phyloP scores from a whole-genome alignment of 768 basidiomycete genomes.

The Ramaria rubella region DNA sequence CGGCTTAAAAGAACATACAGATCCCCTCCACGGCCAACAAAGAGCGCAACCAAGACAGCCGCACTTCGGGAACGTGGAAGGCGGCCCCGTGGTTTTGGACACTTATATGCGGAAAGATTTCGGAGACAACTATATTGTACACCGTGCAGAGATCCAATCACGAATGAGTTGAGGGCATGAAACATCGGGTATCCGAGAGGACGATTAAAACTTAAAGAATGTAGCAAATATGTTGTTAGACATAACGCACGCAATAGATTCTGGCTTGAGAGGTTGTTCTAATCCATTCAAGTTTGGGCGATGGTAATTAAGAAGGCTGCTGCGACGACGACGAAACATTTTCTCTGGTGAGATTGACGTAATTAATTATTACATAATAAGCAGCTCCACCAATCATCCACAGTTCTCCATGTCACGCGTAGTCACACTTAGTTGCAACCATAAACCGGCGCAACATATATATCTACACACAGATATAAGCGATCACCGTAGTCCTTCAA shows the following conservation, averaged over 20 bases:
- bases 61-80: slow-evolving; percentile 58
- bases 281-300: not conserved
- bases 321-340: not conserved
- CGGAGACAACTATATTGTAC: slow-evolving; percentile 52
- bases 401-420: too few relatives aligned
- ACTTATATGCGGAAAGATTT: slow-evolving; percentile 44
- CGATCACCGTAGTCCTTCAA: too few relatives aligned
- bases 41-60: slow-evolving; percentile 78
- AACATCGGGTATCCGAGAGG: not conserved
- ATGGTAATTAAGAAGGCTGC: not conserved
- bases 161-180: not conserved
- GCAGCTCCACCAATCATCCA: too few relatives aligned
- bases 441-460: not conserved
- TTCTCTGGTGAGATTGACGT: too few relatives aligned
- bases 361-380: too few relatives aligned
- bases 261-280: not conserved
- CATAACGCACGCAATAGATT: not conserved
- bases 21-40: slow-evolving; percentile 78
- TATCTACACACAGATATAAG: not conserved
- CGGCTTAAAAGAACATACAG: slow-evolving; percentile 79
- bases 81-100: slow-evolving; percentile 29
- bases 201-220: not conserved
- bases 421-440: not conserved
- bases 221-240: not conserved
- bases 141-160: too few relatives aligned